Conservation (phyloP, 1,139 yeast genomes). For the Debaryomyces subglobosus region DNA sequence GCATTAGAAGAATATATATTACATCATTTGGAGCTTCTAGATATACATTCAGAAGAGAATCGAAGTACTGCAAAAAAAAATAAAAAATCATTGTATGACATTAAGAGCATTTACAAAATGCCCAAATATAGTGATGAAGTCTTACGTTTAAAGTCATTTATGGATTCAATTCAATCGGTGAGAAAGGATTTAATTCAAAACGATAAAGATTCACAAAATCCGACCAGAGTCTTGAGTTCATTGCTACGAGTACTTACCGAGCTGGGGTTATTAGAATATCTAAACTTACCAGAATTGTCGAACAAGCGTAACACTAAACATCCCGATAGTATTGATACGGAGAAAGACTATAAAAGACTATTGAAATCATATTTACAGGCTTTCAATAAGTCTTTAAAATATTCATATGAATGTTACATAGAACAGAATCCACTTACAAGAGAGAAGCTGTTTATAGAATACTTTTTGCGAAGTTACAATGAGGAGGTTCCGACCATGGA, state of each 20-base stretch:
- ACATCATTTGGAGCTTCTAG: neutral
- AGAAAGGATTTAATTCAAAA: slow-evolving; percentile 1
- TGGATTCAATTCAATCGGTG: neutral
- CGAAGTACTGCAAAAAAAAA: neutral
- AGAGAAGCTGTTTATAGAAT: slow-evolving; percentile 31
- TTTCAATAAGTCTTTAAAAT: slow-evolving; percentile 31
- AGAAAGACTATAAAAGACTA: slow-evolving; percentile 12
- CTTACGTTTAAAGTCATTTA: neutral
- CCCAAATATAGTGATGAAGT: slow-evolving; percentile 1
- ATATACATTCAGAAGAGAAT: neutral
- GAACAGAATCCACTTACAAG: slow-evolving; percentile 9
- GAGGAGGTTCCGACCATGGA: slow-evolving; percentile 40
- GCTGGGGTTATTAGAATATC: slow-evolving; percentile 26
- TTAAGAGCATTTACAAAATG: slow-evolving; percentile 3
- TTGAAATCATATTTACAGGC: slow-evolving; percentile 24
- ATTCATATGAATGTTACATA: slow-evolving; percentile 22
- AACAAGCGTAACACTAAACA: neutral
- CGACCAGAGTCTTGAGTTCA: slow-evolving; percentile 19
- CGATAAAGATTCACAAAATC: slow-evolving; percentile 2
- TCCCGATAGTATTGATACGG: neutral
- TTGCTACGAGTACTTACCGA: slow-evolving; percentile 22
- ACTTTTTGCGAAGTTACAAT: slow-evolving; percentile 49
- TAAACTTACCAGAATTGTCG: slow-evolving; percentile 22
- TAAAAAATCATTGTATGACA: neutral
- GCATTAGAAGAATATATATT: slow-evolving; percentile 21